phyloP scores from a whole-genome alignment of 1,284 basidiomycete genomes.

The Pyrrhoderma noxium region DNA sequence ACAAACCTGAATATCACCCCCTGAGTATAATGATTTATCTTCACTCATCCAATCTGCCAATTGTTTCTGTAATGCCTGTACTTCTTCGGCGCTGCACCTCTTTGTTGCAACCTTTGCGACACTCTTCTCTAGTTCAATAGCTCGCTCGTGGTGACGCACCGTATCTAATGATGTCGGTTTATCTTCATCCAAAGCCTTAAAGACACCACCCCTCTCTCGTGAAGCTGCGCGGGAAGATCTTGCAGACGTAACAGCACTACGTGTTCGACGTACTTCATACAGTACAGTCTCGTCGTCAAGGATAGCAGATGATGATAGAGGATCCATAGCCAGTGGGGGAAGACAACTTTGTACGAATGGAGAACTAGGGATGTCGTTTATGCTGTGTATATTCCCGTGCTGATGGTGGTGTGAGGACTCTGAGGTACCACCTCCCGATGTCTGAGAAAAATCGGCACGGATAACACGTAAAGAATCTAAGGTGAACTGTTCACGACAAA shows the following conservation, averaged over 20 bases:
- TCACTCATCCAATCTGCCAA: slow-evolving; percentile 65
- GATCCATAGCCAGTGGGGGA: neutral
- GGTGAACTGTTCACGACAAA: slow-evolving; percentile 69
- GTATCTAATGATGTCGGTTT: slow-evolving; percentile 31
- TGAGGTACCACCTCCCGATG: slow-evolving; percentile 55
- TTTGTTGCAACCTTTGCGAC: slow-evolving; percentile 71
- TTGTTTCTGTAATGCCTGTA: slow-evolving; percentile 63
- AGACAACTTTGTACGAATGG: no score
- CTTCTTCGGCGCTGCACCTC: slow-evolving; percentile 79
- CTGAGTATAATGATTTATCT: slow-evolving; percentile 28
- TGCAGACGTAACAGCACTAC: slow-evolving; percentile 10
- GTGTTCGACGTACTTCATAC: slow-evolving; percentile 9
- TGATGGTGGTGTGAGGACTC: slow-evolving; percentile 39
- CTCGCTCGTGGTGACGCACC: slow-evolving; percentile 44
- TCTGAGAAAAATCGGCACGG: slow-evolving; percentile 58
- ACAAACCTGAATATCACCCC: slow-evolving; percentile 49
- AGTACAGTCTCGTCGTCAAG: slow-evolving; percentile 14
- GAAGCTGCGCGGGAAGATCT: slow-evolving; percentile 15
- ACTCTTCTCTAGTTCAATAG: slow-evolving; percentile 62
- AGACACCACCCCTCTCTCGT: slow-evolving; percentile 6
- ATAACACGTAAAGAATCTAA: slow-evolving; percentile 60
- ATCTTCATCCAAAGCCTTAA: slow-evolving; percentile 14
- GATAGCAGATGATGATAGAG: neutral
- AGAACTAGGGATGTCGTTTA: no score
- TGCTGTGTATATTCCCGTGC: no score